These are phyloP conservation scores for Dimocarpus longan DNA, from an alignment of 345 rosid species.

Conservation along the genomic window DNA sequence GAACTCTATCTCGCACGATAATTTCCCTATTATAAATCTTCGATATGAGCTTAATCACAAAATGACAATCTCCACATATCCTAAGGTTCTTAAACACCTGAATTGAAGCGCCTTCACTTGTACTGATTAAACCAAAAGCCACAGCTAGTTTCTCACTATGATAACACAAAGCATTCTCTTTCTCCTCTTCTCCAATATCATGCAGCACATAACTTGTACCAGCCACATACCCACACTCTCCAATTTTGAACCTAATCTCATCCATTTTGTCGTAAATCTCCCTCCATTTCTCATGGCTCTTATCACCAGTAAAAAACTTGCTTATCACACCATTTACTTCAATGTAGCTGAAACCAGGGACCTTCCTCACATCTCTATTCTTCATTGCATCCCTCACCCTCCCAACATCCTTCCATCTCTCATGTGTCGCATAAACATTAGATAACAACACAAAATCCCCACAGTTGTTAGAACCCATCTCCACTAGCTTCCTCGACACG, in stretches of 20 bases:
- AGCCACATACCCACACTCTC: conserved; percentile 71
- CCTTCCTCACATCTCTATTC: conserved; percentile 70
- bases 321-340: conserved; percentile 63
- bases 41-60: conserved; percentile 69
- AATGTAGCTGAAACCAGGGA: conserved; percentile 82
- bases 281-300: conserved; percentile 54
- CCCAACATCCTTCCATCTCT: conserved; percentile 82
- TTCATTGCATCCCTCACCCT: conserved; percentile 77
- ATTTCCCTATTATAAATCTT: conserved; percentile 70
- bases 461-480: conserved; percentile 71
- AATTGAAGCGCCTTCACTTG: conserved; percentile 49
- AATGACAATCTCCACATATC: conserved; percentile 87
- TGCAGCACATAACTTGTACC: conserved; percentile 77
- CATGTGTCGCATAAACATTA: conserved; percentile 71
- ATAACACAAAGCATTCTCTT: conserved; percentile 71
- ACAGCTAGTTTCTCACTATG: conserved; percentile 94
- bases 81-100: conserved; percentile 85
- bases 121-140: conserved; percentile 71
- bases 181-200: conserved; percentile 91
- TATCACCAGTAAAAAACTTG: conserved; percentile 75
- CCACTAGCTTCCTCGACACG: conserved; percentile 58
- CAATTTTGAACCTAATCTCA: conserved; percentile 71
- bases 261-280: conserved; percentile 69
- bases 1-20: conserved; percentile 74
- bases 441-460: conserved; percentile 85